Base-by-base conservation (phyloP, 495 filamentous ascomycete genomes). In the Mycothermus thermophilus region DNA sequence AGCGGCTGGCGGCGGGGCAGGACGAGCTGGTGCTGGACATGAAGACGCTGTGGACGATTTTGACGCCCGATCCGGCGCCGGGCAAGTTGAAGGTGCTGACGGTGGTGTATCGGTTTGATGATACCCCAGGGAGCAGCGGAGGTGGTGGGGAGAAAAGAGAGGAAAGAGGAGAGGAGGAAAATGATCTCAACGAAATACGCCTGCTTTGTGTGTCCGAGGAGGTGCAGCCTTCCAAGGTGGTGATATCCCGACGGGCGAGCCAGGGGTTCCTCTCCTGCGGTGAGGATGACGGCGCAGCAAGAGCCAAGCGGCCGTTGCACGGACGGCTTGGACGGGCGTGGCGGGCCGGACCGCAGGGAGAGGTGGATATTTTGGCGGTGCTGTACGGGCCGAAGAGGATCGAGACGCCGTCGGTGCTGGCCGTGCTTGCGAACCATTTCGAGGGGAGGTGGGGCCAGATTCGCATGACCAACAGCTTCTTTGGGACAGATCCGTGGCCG, bases 401-500 rank as follows among this genome's bases (percentile, higher is more conserved):
- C 34, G 38, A 50, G 37, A 40, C 34, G 8, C 33, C 47, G 14
- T 19, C 35, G 13, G 47, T 46, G 47, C 30, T 50, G 32, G 21
- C 42, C 30, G 41, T 44, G 33, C 34, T 53, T 22, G 38, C 20
- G 11, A 34, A 27, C 1, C 44, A 40, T 24, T 48, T 53, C 8
- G 43, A 50, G 29, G 50, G 50, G 2, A 18, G 41, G 9, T 22
- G 41, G 20, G 39, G 47, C 7, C 47, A 47, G 38, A 47, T 53
- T 10, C 35, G 50, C 13, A 50, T 43, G 49, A 52, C 37, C 11
- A 53, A 42, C 29, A 37, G 11, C 1, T 53, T 53, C 19, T 50
- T 50, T 34, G 35, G 42, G 24, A 19, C 10, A 4, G 50, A 51
- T 19, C 30, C 47, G 22, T 53, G 50, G 47, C 37, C 40, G 21